Base-by-base conservation (phyloP, 139 green algal species). In the Nannochloris sp. region DNA sequence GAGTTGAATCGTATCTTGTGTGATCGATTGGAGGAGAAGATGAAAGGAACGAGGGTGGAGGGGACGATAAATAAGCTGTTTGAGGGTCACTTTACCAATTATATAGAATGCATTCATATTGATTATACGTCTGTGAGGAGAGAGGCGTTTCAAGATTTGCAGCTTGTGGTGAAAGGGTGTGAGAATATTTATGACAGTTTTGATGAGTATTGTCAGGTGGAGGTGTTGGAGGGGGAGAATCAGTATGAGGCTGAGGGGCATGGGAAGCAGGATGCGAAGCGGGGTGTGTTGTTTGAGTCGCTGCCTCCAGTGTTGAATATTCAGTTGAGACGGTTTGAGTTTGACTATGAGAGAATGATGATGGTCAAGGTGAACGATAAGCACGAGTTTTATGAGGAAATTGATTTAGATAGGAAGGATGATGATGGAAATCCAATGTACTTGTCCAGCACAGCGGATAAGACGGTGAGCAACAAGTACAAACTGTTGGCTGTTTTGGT, bases 311-410 rank as follows among this genome's bases (percentile, higher is more conserved):
- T 98, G 61, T 81, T 99, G 49, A 84, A 96, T 78, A 81, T 99
- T 57, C 93, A 99, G 66, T 83, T 99, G 26, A 97, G 95, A 78
- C 86, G 93, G 29, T 99, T 98, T 72, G 91, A 97, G 67, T 99
- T 96, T 68, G 93, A 99, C 69, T 93, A 85, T 40, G 63, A 85
- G 62, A 53, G n/a, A 53, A 53, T 53, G 46, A 53, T 53, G 16
- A 53, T 53, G n/a, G 20, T 23, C 17, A 20, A 53, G 88, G 90
- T 97, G 70, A 98, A 98, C 64, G 82, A 96, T 67, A 85, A 85
- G 26, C 95, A 97, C 69, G 88, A 95, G 77, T 97, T 98, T 62
- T 78, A 79, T 36, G 81, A 91, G 12, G 73, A 87, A 55, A 82
- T 97, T 58, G 91, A 97, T 68, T 77, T 97, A 20, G 91, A 96